Percentiles rank a stretch among this genome's conserved stretches.
These are phyloP conservation scores for Beauveria sp. DNA, from an alignment of 2,329 filamentous ascomycete genomes.

Conservation along the genomic window DNA sequence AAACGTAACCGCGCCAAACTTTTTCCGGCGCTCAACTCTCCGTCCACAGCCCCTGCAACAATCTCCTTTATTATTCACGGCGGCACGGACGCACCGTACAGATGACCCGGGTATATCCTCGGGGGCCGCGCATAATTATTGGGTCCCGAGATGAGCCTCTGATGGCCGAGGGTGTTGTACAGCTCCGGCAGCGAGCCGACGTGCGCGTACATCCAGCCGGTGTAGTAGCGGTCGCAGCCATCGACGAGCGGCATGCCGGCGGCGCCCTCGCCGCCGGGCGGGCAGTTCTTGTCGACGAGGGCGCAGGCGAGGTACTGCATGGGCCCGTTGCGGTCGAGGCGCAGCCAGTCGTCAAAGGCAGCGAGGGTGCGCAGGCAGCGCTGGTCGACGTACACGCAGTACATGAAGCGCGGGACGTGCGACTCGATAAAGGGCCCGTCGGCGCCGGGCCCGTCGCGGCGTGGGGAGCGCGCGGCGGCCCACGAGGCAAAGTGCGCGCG, in stretches of 20 bases:
- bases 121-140: conserved; percentile 9
- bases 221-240: conserved; percentile 10
- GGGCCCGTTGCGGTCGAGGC: conserved; percentile 9
- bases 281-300: conserved; percentile 8
- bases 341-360: conserved; percentile 11
- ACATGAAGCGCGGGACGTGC: conserved; percentile 10
- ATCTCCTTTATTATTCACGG: neutral
- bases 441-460: conserved; percentile 7
- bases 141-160: conserved; percentile 4
- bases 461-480: neutral
- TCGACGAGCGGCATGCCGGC: neutral
- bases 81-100: conserved; percentile 6
- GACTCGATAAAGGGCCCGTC: conserved; percentile 10
- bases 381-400: conserved; percentile 8
- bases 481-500: conserved; percentile 7
- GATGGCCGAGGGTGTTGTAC: conserved; percentile 10
- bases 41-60: neutral
- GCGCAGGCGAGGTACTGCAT: conserved; percentile 11
- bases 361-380: conserved; percentile 6
- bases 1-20: neutral
- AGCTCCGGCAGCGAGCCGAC: conserved; percentile 10
- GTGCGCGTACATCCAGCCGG: conserved; percentile 11
- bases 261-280: neutral
- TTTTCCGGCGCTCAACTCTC: neutral
- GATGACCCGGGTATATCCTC: conserved; percentile 8